Base-by-base conservation (phyloP, 129 eudicot genomes). In the Chrysanthemum makinoi region DNA sequence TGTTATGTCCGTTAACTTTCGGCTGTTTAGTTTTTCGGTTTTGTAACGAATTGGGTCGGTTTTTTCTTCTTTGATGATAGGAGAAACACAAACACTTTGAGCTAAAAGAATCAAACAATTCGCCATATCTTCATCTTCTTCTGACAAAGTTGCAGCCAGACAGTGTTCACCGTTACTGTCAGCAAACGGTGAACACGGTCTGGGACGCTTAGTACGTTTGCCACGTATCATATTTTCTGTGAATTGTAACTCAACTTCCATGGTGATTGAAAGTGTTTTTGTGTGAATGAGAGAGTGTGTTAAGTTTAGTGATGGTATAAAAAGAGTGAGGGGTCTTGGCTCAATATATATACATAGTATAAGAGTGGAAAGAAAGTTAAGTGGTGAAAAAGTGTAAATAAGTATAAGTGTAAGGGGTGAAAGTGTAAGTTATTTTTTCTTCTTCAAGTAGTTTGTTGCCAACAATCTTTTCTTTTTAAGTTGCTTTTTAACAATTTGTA, bases 71-170 rank as follows among this genome's bases (percentile, higher is more conserved):
- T 33, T 19, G 43, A 18, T 49, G 10, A 20, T 39, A 55, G 72
- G 72, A 62, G 65, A 44, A n/a, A 16, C 65, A 33, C 98, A 30
- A 13, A 17, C 68, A 35, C 98, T 85, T 28, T 78, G 89, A 35
- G 98, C 96, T n/a, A 93, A 65, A 66, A 93, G 75, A 46, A 93
- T 89, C 65, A 93, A 56, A 66, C 96, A 93, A 74, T 80, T 87
- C 48, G 96, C 98, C 89, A 87, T 81, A 64, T 93, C 98, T 69
- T 93, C 86, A 6, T 88, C 96, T 73, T 92, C 95, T 35, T 86
- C 83, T 4, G 83, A 28, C 30, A 28, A 75, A 0, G 90, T 73
- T 1, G 87, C 65, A 50, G 49, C 68, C 43, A 59, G 30, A 39
- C 75, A 43, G 30, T 39, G 46, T 39, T 39, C 46, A 39, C 46